These are phyloP conservation scores for Penicillium tannophilum DNA, from an alignment of 495 filamentous ascomycete genomes.

Conservation along the genomic window DNA sequence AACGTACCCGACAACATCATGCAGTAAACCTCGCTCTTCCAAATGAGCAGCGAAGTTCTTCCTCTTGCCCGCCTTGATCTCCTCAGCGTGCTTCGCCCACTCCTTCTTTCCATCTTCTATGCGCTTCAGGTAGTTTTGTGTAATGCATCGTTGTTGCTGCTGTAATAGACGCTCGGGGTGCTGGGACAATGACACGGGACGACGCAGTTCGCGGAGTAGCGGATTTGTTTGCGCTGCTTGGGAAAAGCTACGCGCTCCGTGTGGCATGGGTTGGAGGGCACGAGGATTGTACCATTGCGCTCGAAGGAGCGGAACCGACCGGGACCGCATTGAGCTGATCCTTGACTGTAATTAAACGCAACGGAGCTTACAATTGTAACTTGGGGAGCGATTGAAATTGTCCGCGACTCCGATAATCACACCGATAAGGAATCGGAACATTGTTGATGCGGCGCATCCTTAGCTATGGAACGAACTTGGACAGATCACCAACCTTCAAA, in stretches of 20 bases:
- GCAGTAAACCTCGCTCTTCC: slow-evolving; percentile 77
- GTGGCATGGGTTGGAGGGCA: slow-evolving; percentile 17
- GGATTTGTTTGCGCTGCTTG: slow-evolving; percentile 27
- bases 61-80: slow-evolving; percentile 61
- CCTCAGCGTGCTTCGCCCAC: slow-evolving; percentile 58
- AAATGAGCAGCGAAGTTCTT: slow-evolving; percentile 68
- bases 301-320: slow-evolving; percentile 25
- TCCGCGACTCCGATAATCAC: slow-evolving; percentile 25
- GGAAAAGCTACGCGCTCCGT: slow-evolving; percentile 32
- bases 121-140: slow-evolving; percentile 51
- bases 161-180: slow-evolving; percentile 4
- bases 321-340: slow-evolving; percentile 34
- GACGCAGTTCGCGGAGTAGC: slow-evolving; percentile 17
- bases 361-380: slow-evolving; percentile 13
- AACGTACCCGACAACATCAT: slow-evolving; percentile 80
- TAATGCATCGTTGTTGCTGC: slow-evolving; percentile 51
- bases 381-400: slow-evolving; percentile 12
- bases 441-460: slow-evolving; percentile 22
- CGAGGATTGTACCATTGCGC: slow-evolving; percentile 25
- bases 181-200: slow-evolving; percentile 15
- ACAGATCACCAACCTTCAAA: background rate
- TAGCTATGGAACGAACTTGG: background rate
- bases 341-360: slow-evolving; percentile 5
- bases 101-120: slow-evolving; percentile 53
- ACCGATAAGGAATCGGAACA: slow-evolving; percentile 32